Conservation (phyloP, 2,329 filamentous ascomycete species). For the Fusarium domesticum region DNA sequence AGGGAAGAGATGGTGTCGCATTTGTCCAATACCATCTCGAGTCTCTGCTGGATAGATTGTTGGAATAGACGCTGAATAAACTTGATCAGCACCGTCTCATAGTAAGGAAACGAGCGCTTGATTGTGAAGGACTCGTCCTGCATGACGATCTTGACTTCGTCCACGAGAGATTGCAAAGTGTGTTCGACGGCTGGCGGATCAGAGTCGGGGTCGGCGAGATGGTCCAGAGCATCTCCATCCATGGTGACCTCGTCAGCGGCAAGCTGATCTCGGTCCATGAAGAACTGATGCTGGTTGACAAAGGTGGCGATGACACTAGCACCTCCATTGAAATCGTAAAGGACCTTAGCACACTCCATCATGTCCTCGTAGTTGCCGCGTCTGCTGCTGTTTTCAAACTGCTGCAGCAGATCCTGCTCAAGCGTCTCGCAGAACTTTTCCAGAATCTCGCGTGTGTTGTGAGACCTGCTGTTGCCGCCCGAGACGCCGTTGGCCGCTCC, state of each 20-base stretch:
- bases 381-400: slow-evolving; percentile 96
- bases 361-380: slow-evolving; percentile 96
- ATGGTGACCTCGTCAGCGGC: slow-evolving; percentile 79
- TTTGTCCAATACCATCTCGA: slow-evolving; percentile 95
- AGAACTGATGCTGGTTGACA: slow-evolving; percentile 99
- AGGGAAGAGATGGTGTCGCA: slow-evolving; percentile 87
- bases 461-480: slow-evolving; percentile 38
- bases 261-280: slow-evolving; percentile 92
- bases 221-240: slow-evolving; percentile 81
- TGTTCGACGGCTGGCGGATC: slow-evolving; percentile 90
- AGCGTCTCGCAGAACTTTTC: slow-evolving; percentile 96
- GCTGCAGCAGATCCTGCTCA: slow-evolving; percentile 90
- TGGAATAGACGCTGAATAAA: slow-evolving; percentile 97
- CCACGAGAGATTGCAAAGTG: slow-evolving; percentile 84
- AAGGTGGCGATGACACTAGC: slow-evolving; percentile 93
- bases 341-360: slow-evolving; percentile 91
- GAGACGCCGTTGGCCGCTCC: slow-evolving; percentile 47
- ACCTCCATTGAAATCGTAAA: slow-evolving; percentile 94
- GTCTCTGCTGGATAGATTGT: slow-evolving; percentile 91
- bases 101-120: slow-evolving; percentile 92
- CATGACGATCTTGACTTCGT: slow-evolving; percentile 92
- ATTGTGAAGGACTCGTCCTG: slow-evolving; percentile 98
- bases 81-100: slow-evolving; percentile 87
- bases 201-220: slow-evolving; percentile 87
- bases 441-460: slow-evolving; percentile 81